phyloP scores from a whole-genome alignment of 2,329 filamentous ascomycete species.

The Torrubiella hemipterigena region DNA sequence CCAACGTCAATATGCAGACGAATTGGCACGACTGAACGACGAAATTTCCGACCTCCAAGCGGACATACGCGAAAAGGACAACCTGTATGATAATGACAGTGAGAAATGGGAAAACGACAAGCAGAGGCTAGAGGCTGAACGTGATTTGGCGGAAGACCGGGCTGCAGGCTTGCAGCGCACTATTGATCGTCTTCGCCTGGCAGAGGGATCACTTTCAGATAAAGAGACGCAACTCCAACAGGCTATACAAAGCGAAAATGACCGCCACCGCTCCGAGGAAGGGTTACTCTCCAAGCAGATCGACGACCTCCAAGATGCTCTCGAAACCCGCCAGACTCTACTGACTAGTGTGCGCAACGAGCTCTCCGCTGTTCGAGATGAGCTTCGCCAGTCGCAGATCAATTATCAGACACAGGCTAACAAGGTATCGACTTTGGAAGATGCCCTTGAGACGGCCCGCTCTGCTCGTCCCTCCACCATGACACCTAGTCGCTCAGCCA shows the following conservation, averaged over 20 bases:
- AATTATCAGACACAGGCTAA: conserved; percentile 51
- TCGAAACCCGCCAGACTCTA: conserved; percentile 53
- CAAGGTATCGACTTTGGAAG: conserved; percentile 57
- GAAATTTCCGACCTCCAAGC: conserved; percentile 53
- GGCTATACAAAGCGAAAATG: conserved; percentile 56
- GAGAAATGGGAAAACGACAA: conserved; percentile 62
- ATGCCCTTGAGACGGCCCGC: conserved; percentile 48
- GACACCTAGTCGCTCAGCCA: not conserved
- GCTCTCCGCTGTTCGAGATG: conserved; percentile 52
- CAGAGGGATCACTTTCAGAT: conserved; percentile 53
- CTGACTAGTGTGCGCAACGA: conserved; percentile 56
- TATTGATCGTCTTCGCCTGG: conserved; percentile 56
- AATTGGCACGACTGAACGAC: conserved; percentile 38
- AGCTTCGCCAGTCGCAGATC: conserved; percentile 55
- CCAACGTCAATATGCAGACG: conserved; percentile 27
- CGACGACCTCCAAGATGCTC: conserved; percentile 58
- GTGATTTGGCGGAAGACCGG: conserved; percentile 54
- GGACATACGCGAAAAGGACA: conserved; percentile 57
- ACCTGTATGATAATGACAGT: conserved; percentile 56
- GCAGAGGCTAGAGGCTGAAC: conserved; percentile 52
- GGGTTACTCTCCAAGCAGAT: conserved; percentile 60
- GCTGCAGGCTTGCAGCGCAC: conserved; percentile 56
- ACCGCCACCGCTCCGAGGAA: conserved; percentile 63
- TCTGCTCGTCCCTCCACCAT: no score
- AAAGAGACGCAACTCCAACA: conserved; percentile 58